Evolutionary conservation across 805 yeast species (phyloP).

Genomic region (Candida ponderosae): DNA sequence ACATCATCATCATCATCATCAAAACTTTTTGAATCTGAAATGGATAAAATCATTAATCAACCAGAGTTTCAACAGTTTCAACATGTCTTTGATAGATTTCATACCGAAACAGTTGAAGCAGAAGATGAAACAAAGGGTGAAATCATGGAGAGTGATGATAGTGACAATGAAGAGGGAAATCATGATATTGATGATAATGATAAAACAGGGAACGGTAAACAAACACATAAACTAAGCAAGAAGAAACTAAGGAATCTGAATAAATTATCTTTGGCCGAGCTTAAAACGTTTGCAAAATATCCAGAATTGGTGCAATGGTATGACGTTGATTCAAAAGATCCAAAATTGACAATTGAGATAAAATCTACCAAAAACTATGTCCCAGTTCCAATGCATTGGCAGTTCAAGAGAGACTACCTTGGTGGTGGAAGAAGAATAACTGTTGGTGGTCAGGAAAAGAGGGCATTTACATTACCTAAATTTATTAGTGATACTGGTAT

Average conservation of each 20-base stretch:
- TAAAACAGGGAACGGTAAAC: constrained; percentile 13
- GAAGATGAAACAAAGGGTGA: constrained; percentile 18
- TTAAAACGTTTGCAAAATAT: constrained; percentile 49
- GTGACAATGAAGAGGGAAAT: constrained; percentile 15
- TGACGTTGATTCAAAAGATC: constrained; percentile 81
- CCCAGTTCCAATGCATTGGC: constrained; percentile 85
- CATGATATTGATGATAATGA: constrained; percentile 12
- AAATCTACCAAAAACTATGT: constrained; percentile 61
- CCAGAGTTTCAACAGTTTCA: constrained; percentile 27
- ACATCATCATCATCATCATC: background rate
- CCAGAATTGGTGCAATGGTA: constrained; percentile 84
- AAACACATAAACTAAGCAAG: constrained; percentile 29
- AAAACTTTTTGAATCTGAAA: constrained; percentile 13
- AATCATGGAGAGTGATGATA: constrained; percentile 24
- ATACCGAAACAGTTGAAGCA: constrained; percentile 13
- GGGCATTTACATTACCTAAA: constrained; percentile 71
- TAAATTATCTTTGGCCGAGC: constrained; percentile 56
- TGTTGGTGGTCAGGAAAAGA: constrained; percentile 46
- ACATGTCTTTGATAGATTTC: constrained; percentile 27
- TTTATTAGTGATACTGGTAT: constrained; percentile 81
- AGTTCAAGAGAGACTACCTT: constrained; percentile 64
- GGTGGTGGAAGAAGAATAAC: constrained; percentile 43
- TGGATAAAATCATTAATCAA: constrained; percentile 17
- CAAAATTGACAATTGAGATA: constrained; percentile 53
- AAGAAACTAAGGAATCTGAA: constrained; percentile 43